Percentiles rank a stretch among this genome's conserved stretches.
phyloP scores from a whole-genome alignment of 257 asterid genomes.

The Solanum raphanifolium region DNA sequence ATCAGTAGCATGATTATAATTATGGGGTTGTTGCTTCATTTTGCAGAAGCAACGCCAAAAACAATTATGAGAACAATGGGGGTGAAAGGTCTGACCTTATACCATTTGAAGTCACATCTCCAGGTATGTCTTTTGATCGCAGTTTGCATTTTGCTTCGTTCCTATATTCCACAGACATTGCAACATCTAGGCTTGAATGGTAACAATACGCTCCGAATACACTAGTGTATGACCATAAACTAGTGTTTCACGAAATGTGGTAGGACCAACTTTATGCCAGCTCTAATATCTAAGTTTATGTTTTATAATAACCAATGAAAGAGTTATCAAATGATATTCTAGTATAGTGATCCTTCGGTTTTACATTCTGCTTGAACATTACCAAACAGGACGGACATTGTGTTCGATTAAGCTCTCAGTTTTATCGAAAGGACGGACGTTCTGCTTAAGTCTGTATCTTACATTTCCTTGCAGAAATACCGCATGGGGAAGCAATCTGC shows the following conservation, averaged over 20 bases:
- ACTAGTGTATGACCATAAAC: not conserved
- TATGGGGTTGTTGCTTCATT: not conserved
- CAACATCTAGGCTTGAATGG: not conserved
- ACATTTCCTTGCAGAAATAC: constrained; percentile 51
- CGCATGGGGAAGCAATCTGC: constrained; percentile 77
- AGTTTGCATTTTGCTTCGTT: not conserved
- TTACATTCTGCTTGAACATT: not conserved
- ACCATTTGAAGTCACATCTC: constrained; percentile 94
- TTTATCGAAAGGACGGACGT: not conserved
- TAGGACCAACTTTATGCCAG: not conserved
- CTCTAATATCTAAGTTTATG: not conserved
- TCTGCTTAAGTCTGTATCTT: not conserved
- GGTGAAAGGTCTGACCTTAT: constrained; percentile 86
- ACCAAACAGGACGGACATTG: not conserved
- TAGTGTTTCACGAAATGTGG: not conserved
- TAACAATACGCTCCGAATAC: not conserved
- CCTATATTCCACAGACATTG: not conserved
- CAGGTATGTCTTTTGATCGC: constrained; percentile 36
- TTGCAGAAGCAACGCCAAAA: constrained; percentile 92
- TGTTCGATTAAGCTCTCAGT: not conserved
- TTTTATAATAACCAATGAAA: not conserved
- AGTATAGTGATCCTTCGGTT: not conserved
- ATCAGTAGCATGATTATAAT: not conserved
- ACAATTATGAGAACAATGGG: constrained; percentile 86
- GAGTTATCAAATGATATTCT: not conserved